A percentile compares a stretch with the other conserved stretches of the same genome.
Conservation (phyloP, 371 early-diverging fungal species). For the Apophysomyces sp. region DNA sequence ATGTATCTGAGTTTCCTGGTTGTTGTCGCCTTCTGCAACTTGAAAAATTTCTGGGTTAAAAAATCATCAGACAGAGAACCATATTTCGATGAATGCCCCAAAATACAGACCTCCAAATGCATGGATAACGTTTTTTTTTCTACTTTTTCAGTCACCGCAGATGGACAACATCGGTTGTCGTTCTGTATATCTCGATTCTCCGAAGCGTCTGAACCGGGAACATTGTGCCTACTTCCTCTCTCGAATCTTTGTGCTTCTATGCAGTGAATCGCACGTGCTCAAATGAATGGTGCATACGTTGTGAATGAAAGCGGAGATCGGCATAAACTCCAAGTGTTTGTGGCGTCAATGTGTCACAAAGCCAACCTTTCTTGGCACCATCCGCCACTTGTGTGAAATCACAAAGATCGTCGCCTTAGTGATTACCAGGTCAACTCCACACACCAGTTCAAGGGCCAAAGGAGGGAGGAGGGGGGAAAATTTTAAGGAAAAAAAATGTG, state of each 20-base stretch:
- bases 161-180: too few species aligned
- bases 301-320: conserved; percentile 1
- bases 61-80: too few species aligned
- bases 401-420: neutral
- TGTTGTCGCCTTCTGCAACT: too few species aligned
- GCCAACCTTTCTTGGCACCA: neutral
- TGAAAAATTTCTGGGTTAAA: too few species aligned
- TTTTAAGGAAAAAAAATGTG: neutral
- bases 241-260: neutral
- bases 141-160: too few species aligned
- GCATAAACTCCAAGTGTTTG: neutral
- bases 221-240: neutral
- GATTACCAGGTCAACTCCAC: neutral
- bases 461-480: neutral
- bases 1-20: too few species aligned
- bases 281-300: neutral
- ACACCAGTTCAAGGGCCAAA: neutral
- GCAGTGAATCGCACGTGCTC: neutral
- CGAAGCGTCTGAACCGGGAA: too few species aligned
- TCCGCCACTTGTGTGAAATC: neutral
- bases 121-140: too few species aligned
- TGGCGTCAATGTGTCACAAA: conserved; percentile 2
- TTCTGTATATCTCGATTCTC: too few species aligned
- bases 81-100: too few species aligned
- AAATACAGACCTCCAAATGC: too few species aligned